A percentile compares a stretch with the other conserved stretches of the same genome.
Evolutionary conservation across 2,329 filamentous ascomycete genomes (phyloP).

Genomic region (Fusarium sp.): DNA sequence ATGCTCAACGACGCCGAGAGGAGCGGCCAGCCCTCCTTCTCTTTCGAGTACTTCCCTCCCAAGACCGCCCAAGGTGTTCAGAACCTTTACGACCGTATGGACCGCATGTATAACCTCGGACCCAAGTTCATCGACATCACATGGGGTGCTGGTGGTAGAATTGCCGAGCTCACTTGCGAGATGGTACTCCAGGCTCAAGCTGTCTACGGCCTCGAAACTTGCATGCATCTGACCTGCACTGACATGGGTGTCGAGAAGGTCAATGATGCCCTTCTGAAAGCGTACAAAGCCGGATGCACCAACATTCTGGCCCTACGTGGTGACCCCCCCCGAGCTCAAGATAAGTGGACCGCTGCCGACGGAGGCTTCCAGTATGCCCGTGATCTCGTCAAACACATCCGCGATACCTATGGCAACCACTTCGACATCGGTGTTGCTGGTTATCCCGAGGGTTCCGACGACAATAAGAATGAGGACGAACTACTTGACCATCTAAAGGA

Average conservation of each 20-base stretch:
- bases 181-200: slow-evolving; percentile 97
- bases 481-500: slow-evolving; percentile 94
- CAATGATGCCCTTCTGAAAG: slow-evolving; percentile 84
- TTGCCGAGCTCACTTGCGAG: slow-evolving; percentile 92
- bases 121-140: slow-evolving; percentile 98
- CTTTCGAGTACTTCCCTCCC: slow-evolving; percentile 98
- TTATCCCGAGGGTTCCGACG: slow-evolving; percentile 95
- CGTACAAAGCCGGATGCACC: slow-evolving; percentile 94
- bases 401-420: slow-evolving; percentile 73
- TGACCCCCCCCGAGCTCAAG: slow-evolving; percentile 91
- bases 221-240: slow-evolving; percentile 98
- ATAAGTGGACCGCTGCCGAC: slow-evolving; percentile 90
- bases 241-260: slow-evolving; percentile 96
- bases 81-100: slow-evolving; percentile 99
- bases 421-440: slow-evolving; percentile 98
- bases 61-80: slow-evolving; percentile 98
- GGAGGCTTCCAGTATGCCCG: slow-evolving; percentile 91
- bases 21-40: slow-evolving; percentile 87
- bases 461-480: slow-evolving; percentile 85
- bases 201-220: slow-evolving; percentile 95
- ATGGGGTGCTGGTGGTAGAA: slow-evolving; percentile 93
- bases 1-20: slow-evolving; percentile 86
- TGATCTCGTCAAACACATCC: slow-evolving; percentile 88
- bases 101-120: slow-evolving; percentile 95
- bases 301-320: slow-evolving; percentile 95